Percentiles rank a stretch among this genome's conserved stretches.
Evolutionary conservation across 352 stramenopile species (phyloP).

Genomic region (Globisporangium perplexum): DNA sequence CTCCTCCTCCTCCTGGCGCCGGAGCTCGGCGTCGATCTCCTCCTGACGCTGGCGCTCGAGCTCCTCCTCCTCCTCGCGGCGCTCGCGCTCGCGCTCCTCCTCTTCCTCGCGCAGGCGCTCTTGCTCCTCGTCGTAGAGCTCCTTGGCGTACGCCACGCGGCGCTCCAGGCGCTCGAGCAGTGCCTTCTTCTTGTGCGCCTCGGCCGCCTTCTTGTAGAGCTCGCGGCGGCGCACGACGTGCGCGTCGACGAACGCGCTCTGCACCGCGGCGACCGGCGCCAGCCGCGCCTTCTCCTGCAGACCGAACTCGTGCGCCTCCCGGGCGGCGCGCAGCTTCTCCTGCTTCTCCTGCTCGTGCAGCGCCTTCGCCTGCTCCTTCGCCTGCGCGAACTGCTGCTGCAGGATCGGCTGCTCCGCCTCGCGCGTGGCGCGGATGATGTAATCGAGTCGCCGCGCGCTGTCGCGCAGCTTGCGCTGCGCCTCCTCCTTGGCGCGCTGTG

Average conservation of each 20-base stretch:
- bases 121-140: constrained; percentile 72
- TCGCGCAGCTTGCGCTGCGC: constrained; percentile 92
- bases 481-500: constrained; percentile 93
- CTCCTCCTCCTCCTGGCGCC: constrained; percentile 61
- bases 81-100: constrained; percentile 56
- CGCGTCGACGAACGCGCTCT: constrained; percentile 67
- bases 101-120: constrained; percentile 44
- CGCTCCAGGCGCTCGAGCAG: constrained; percentile 57
- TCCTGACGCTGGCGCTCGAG: constrained; percentile 46
- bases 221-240: constrained; percentile 73
- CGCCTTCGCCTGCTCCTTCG: constrained; percentile 68
- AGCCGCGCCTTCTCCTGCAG: constrained; percentile 86
- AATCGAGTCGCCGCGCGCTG: constrained; percentile 92
- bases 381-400: constrained; percentile 73
- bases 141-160: constrained; percentile 57
- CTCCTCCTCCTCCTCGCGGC: constrained; percentile 55
- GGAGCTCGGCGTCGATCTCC: constrained; percentile 60
- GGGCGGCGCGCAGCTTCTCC: constrained; percentile 74
- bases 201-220: constrained; percentile 82
- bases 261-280: constrained; percentile 63
- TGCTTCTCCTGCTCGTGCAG: constrained; percentile 73
- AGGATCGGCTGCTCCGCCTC: constrained; percentile 94
- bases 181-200: constrained; percentile 85
- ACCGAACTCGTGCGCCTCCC: constrained; percentile 85
- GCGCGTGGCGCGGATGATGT: constrained; percentile 94